Evolutionary conservation across 2,329 filamentous ascomycete species (phyloP).

Genomic region (Colletotrichum karsti): DNA sequence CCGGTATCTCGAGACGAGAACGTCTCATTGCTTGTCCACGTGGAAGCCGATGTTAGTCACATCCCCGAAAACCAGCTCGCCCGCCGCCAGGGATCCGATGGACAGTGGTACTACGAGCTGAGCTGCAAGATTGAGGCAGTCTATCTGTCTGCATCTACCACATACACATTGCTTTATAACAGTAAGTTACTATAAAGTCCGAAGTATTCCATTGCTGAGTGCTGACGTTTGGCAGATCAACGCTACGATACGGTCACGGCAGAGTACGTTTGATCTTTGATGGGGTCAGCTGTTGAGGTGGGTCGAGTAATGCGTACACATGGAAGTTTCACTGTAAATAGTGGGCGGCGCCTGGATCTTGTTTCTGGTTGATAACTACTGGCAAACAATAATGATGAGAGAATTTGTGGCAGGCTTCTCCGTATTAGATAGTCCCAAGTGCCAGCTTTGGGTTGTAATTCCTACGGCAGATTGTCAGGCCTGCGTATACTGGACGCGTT

Average conservation of each 20-base stretch:
- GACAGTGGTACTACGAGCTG: slow-evolving; percentile 49
- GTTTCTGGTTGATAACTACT: too few species aligned
- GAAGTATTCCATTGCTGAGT: not conserved
- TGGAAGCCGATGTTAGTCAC: slow-evolving; percentile 49
- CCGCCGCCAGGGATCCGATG: slow-evolving; percentile 44
- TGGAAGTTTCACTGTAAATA: too few species aligned
- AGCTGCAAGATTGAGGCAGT: slow-evolving; percentile 49
- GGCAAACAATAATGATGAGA: too few species aligned
- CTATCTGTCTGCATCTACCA: slow-evolving; percentile 50
- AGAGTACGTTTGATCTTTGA: slow-evolving; percentile 49
- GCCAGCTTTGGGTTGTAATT: too few species aligned
- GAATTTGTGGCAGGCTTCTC: too few species aligned
- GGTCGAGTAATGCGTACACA: too few species aligned
- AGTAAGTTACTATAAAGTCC: slow-evolving; percentile 37
- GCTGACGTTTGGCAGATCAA: slow-evolving; percentile 41
- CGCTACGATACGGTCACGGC: slow-evolving; percentile 51
- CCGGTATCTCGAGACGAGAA: slow-evolving; percentile 45
- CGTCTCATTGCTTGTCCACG: slow-evolving; percentile 43
- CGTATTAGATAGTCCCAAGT: too few species aligned
- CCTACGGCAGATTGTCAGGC: too few species aligned
- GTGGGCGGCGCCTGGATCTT: too few species aligned
- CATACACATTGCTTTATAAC: slow-evolving; percentile 53
- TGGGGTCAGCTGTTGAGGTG: too few species aligned
- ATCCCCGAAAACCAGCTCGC: slow-evolving; percentile 47
- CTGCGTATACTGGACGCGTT: too few species aligned